Evolutionary conservation across 2,329 filamentous ascomycete species (phyloP), one percentile per base, ranked within the genome.

Genomic region (Fusarium palustre): DNA sequence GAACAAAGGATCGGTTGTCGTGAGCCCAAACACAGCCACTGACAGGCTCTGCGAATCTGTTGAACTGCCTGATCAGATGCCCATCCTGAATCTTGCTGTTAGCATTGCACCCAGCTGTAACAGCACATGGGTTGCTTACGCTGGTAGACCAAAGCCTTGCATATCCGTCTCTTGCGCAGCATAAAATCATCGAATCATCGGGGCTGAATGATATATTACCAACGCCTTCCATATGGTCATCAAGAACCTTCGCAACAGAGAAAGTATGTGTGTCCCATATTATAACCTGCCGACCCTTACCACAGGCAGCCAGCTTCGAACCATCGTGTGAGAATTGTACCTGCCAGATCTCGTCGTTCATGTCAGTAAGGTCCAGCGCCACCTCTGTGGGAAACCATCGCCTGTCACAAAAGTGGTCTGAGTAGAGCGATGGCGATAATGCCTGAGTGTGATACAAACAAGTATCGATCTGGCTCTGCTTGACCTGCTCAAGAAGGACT

Each of bases 301-400:
- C 93, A 62, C 93, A 92, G 36, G 92, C 95, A 3, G 94, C 96
- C 59, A 99, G 81, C 73, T 88, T 91, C 24, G 86, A 88, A 18
- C 96, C 96, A 74, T 97, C 90, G 66, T 97, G 90, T 7, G 95
- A 98, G 78, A 97, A 99, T 53, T 91, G 87, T 13, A 97, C 85
- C 75, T 93, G 92, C 94, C 95, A 99, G 15, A 97, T 91, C 80
- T 99, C 95, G 59, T 93, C 92, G 0, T 82, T 82, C 74, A 97
- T 90, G 57, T 92, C 86, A 30, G 85, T 85, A 5, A 98, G 84
- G 73, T 97, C 91, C 18, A 90, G 78, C 9, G 91, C 85, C 2
- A 90, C 85, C 54, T 91, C 87, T 2, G 90, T 86, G 0, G 96
- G 96, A 69, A 98, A 98, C 53, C 92, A 86, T 25, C 87, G 87